Evolutionary conservation across 176 grass and related monocot species (phyloP), one percentile per base, ranked within the genome.

Genomic region (Musa acuminata): DNA sequence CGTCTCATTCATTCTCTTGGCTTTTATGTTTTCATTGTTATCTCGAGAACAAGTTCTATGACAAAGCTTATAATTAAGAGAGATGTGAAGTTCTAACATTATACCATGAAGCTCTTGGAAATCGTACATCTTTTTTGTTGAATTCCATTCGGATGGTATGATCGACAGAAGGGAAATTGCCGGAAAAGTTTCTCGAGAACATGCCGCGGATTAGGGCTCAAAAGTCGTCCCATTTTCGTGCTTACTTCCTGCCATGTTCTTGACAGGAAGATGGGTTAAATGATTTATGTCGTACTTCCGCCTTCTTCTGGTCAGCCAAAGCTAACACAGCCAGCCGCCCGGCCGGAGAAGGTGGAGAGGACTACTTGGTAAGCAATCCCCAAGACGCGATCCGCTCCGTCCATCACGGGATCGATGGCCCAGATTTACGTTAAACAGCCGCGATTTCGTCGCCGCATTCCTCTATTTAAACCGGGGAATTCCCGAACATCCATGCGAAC

Each of bases 111-210:
- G 10, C 1, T 16, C 22, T 53, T 27, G 52, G 1, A 26, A 55
- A 73, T 54, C 55, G 52, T 27, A 26, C 14, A 73, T 53, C 26
- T 55, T 55, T 1, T 29, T 55, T 14, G 1, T 26, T 1, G n/a
- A 52, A 52, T 3, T 55, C 9, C 9, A 53, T 22, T 8, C 23
- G 11, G 12, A 50, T 16, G 16, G 1, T 26, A 8, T 13, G 9
- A 11, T 72, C 53, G n/a, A 27, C 52, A 29, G 51, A 55, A 26
- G 51, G 52, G 51, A 73, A 73, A 55, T 55, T 73, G 52, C 55
- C 17, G 55, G 55, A 57, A 57, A 57, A 57, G 55, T 57, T 57
- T 57, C 55, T 57, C 55, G 17, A 16, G 2, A 57, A n/a, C 55
- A 6, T 57, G 55, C 55, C 17, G 55, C 16, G 55, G 55, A 16